phyloP scores from a whole-genome alignment of 1,284 basidiomycete genomes.

The Moesziomyces globuligerus region DNA sequence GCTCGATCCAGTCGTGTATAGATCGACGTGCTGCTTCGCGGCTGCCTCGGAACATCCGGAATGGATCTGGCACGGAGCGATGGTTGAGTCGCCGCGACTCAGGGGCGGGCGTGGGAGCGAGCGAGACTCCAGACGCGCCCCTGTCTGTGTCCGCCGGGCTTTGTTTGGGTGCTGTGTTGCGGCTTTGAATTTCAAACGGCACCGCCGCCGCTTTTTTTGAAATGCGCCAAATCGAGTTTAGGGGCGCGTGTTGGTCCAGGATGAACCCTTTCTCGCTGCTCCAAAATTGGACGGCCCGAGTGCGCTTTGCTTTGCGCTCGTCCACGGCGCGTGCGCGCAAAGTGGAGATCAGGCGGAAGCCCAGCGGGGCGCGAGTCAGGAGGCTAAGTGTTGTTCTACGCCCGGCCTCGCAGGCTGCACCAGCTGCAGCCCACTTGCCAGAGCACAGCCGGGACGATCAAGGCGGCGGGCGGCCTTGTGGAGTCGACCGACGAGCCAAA shows the following conservation, averaged over 20 bases:
- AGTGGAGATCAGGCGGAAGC: not conserved
- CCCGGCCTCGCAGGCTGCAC: not conserved
- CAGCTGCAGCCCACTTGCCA: conserved; percentile 13
- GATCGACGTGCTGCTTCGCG: too few relatives aligned
- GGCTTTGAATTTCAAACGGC: not conserved
- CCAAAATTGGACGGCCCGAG: too few relatives aligned
- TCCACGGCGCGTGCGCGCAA: not conserved
- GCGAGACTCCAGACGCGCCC: too few relatives aligned
- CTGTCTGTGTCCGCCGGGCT: too few relatives aligned
- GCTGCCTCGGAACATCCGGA: too few relatives aligned
- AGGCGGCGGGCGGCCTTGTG: too few relatives aligned
- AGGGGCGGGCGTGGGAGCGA: too few relatives aligned
- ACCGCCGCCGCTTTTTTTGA: conserved; percentile 7
- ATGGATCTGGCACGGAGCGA: too few relatives aligned
- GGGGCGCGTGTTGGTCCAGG: conserved; percentile 3
- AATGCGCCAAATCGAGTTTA: not conserved
- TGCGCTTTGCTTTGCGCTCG: not conserved
- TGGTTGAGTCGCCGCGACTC: too few relatives aligned
- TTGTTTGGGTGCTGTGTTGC: not conserved
- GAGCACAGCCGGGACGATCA: too few relatives aligned
- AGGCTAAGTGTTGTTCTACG: conserved; percentile 18
- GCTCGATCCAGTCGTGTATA: too few relatives aligned
- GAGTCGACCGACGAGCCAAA: too few relatives aligned
- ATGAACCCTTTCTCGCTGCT: conserved; percentile 8
- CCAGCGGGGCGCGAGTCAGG: not conserved